A percentile compares a stretch with the other conserved stretches of the same genome.
Conservation (phyloP, 495 filamentous ascomycete species). For the Hypomontagnella submonticulosa region DNA sequence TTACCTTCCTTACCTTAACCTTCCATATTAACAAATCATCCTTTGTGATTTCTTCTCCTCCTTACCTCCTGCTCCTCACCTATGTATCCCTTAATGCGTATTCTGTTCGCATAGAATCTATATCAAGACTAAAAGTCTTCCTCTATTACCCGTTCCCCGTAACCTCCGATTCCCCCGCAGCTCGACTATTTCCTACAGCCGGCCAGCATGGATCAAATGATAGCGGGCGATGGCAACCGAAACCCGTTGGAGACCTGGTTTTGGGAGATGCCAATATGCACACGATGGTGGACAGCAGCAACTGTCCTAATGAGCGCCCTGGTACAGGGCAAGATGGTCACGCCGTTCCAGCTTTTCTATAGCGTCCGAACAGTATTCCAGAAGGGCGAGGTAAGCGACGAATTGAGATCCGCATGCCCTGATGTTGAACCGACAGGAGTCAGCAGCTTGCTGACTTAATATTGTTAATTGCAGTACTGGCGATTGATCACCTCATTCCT, state of each 20-base stretch:
- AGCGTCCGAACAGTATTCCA: slow-evolving; percentile 91
- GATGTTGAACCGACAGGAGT: slow-evolving; percentile 1
- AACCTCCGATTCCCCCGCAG: too few relatives aligned
- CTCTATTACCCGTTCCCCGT: too few relatives aligned
- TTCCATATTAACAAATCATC: slow-evolving; percentile 11
- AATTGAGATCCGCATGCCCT: background rate
- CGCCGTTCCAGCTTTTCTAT: slow-evolving; percentile 95
- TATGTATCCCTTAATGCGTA: background rate
- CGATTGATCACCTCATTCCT: slow-evolving; percentile 93
- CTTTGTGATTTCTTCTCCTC: slow-evolving; percentile 15
- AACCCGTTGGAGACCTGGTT: slow-evolving; percentile 97
- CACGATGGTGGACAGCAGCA: slow-evolving; percentile 94
- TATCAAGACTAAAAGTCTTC: background rate
- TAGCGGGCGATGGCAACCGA: slow-evolving; percentile 72
- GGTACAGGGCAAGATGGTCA: slow-evolving; percentile 91
- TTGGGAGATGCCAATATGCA: slow-evolving; percentile 96
- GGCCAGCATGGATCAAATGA: slow-evolving; percentile 69
- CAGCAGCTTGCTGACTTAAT: slow-evolving; percentile 19
- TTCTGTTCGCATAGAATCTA: background rate
- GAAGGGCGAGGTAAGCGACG: slow-evolving; percentile 77
- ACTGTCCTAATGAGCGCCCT: slow-evolving; percentile 88
- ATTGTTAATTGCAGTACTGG: slow-evolving; percentile 77
- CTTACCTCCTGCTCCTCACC: background rate
- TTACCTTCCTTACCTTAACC: slow-evolving; percentile 13
- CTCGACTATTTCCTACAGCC: background rate